phyloP scores from a whole-genome alignment of 2,329 filamentous ascomycete species.

The Zymoseptoria tritici region DNA sequence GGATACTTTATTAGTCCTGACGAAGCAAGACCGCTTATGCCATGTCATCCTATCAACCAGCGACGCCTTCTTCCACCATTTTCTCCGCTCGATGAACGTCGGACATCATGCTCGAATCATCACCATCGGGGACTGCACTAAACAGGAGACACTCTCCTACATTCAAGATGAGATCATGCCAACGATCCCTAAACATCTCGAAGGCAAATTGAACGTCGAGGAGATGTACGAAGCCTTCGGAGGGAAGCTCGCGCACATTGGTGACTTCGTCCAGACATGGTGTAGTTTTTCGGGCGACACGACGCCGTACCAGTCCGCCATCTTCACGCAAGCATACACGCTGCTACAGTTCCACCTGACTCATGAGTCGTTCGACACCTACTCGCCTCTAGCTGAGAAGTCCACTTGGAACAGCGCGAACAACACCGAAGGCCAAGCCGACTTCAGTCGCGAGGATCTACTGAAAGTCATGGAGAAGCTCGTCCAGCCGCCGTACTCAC shows the following conservation, averaged over 20 bases:
- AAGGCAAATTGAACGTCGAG: slow-evolving; percentile 9
- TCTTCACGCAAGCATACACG: slow-evolving; percentile 15
- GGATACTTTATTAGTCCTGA: slow-evolving; percentile 15
- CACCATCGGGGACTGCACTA: slow-evolving; percentile 13
- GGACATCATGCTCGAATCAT: slow-evolving; percentile 15
- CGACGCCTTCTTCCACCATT: slow-evolving; percentile 17
- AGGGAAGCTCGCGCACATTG: slow-evolving; percentile 14
- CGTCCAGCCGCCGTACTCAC: slow-evolving; percentile 9
- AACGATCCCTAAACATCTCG: slow-evolving; percentile 6
- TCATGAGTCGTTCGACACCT: slow-evolving; percentile 9
- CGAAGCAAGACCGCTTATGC: slow-evolving; percentile 14
- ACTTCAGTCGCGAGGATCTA: slow-evolving; percentile 10
- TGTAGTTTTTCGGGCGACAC: slow-evolving; percentile 8
- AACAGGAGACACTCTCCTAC: slow-evolving; percentile 10
- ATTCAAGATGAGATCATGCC: slow-evolving; percentile 9
- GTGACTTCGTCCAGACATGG: slow-evolving; percentile 15
- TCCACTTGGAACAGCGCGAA: slow-evolving; percentile 9
- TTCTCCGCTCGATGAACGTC: slow-evolving; percentile 15
- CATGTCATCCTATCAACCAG: slow-evolving; percentile 14
- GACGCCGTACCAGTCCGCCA: slow-evolving; percentile 11
- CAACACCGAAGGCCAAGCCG: slow-evolving; percentile 4
- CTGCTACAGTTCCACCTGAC: slow-evolving; percentile 15
- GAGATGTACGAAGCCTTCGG: slow-evolving; percentile 15
- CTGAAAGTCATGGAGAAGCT: slow-evolving; percentile 14
- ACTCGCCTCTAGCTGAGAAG: slow-evolving; percentile 10